A percentile compares a stretch with the other conserved stretches of the same genome.
These are phyloP conservation scores for Pleurotus giganteus DNA, from an alignment of 768 basidiomycete species.

Conservation along the genomic window DNA sequence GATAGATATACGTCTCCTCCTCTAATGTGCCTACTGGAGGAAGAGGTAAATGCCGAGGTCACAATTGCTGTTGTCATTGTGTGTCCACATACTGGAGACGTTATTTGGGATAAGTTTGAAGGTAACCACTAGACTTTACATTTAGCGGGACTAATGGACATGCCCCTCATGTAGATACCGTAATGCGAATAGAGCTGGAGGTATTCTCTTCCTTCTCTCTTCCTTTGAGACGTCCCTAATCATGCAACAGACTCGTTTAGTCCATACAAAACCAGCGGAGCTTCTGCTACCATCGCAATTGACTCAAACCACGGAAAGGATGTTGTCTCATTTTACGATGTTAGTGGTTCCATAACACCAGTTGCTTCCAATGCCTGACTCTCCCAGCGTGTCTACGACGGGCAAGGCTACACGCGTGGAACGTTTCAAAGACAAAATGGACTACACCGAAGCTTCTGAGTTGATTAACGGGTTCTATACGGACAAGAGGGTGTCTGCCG, in stretches of 20 bases:
- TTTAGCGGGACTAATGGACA: background rate
- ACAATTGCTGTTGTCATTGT: constrained; percentile 74
- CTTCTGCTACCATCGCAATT: constrained; percentile 64
- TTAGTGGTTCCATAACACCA: constrained; percentile 25
- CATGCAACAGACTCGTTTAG: constrained; percentile 69
- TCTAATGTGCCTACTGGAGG: constrained; percentile 74
- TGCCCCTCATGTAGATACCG: constrained; percentile 48
- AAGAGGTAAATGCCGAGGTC: constrained; percentile 36
- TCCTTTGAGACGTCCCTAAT: background rate
- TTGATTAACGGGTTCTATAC: constrained; percentile 66
- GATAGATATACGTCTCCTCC: constrained; percentile 59
- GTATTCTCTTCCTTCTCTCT: constrained; percentile 32
- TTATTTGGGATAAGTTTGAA: constrained; percentile 90
- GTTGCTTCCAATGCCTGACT: constrained; percentile 4
- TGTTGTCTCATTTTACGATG: constrained; percentile 73
- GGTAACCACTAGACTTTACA: constrained; percentile 51
- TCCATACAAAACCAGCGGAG: constrained; percentile 83
- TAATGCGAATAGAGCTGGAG: constrained; percentile 89
- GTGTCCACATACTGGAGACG: constrained; percentile 86
- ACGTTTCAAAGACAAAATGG: constrained; percentile 48
- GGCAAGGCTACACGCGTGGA: constrained; percentile 60
- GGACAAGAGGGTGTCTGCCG: constrained; percentile 38
- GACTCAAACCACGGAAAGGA: constrained; percentile 69
- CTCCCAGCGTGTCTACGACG: constrained; percentile 32
- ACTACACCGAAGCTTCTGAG: constrained; percentile 70